Evolutionary conservation across 176 grass and related monocot genomes (phyloP), one percentile per base, ranked within the genome.

Genomic region (Musa beccarii): DNA sequence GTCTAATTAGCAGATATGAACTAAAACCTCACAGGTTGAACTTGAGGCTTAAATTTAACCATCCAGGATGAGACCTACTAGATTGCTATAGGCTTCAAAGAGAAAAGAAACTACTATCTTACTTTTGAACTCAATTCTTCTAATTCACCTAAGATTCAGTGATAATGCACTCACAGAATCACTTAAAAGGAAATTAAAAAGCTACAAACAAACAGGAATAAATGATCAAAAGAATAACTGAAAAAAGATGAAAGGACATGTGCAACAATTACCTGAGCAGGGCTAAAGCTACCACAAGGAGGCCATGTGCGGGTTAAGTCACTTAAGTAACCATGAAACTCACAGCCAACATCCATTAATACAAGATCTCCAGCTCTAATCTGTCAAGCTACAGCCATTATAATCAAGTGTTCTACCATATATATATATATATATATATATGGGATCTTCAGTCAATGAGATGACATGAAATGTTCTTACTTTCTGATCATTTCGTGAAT

Each of bases 311-410:
- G 84, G 19, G 90, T 99, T 76, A 99, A 73, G 56, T 99, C 95
- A 59, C 88, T 94, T 52, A 99, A 81, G 79, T 99, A 99, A 74
- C 95, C 95, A 81, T 99, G 90, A 25, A 94, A 94, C 89, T 99
- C 90, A 19, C 95, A 99, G 59, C 95, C 90, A 80, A 99, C 82
- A 86, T 99, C 90, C 95, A 99, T 94, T 78, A 94, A 88, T 55
- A 99, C 61, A 51, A 99, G 86, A 70, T 99, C 88, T 73, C 88
- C 95, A 59, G 85, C 68, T 72, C 72, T 94, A 75, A 94, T 86
- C 90, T 92, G 81, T 89, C 76, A 87, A 80, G 78, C 74, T 70
- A 73, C 57, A 66, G 74, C 29, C 67, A 72, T 75, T 55, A 69
- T 74, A 52, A 68, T 83, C 63, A 88, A 79, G 72, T 89, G 71